Evolutionary conservation across 345 rosid species (phyloP).

Genomic region (Brassica napus): Da-Ae NC_063436.1:6123001-6123500

Average conservation of each 20-base stretch:
- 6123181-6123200: background rate
- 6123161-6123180: slow-evolving; percentile 32
- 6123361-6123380: slow-evolving; percentile 3
- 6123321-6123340: slow-evolving; percentile 79
- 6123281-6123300: slow-evolving; percentile 99
- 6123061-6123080: background rate
- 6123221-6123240: slow-evolving; percentile 33
- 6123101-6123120: slow-evolving; percentile 88
- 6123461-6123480: slow-evolving; percentile 64
- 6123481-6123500: slow-evolving; percentile 76
- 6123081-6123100: slow-evolving; percentile 49
- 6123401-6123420: background rate
- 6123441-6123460: slow-evolving; percentile 40
- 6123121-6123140: slow-evolving; percentile 91
- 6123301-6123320: slow-evolving; percentile 91
- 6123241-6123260: slow-evolving; percentile 98
- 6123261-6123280: slow-evolving; percentile 95
- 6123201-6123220: background rate
- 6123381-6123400: background rate
- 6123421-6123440: slow-evolving; percentile 11
- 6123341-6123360: background rate
- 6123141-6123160: slow-evolving; percentile 94
- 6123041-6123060: background rate
- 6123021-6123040: background rate
- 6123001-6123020: background rate